Conservation (phyloP, 495 filamentous ascomycete species). For the Aspergillus sparsus region DNA sequence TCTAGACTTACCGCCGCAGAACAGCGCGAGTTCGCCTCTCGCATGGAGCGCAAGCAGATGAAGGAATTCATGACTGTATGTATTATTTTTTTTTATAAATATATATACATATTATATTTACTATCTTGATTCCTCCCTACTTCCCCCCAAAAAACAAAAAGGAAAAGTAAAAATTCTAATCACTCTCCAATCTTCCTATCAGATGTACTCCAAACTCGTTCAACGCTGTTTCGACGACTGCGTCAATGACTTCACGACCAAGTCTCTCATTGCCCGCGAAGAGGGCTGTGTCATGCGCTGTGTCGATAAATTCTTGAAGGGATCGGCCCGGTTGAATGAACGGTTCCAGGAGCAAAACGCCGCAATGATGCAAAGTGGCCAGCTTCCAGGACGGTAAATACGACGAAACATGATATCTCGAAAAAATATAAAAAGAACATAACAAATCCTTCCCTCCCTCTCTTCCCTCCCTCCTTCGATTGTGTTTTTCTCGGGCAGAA, state of each 20-base stretch:
- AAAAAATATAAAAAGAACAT: too few species aligned
- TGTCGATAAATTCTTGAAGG: slow-evolving; percentile 91
- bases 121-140: too few species aligned
- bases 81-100: slow-evolving; percentile 25
- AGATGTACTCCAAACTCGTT: slow-evolving; percentile 98
- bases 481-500: slow-evolving; percentile 18
- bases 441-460: not conserved
- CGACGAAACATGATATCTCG: not conserved
- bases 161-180: slow-evolving; percentile 1
- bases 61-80: slow-evolving; percentile 96
- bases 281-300: slow-evolving; percentile 89
- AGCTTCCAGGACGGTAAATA: slow-evolving; percentile 46
- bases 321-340: slow-evolving; percentile 79
- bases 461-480: slow-evolving; percentile 13
- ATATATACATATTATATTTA: too few species aligned
- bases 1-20: slow-evolving; percentile 71
- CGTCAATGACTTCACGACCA: slow-evolving; percentile 97
- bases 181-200: slow-evolving; percentile 6
- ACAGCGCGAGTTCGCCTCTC: slow-evolving; percentile 84
- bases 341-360: slow-evolving; percentile 94
- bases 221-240: slow-evolving; percentile 96
- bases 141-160: too few species aligned
- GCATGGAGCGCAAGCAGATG: slow-evolving; percentile 96
- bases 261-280: slow-evolving; percentile 82
- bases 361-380: slow-evolving; percentile 75